Conservation (phyloP, 2,329 filamentous ascomycete species). For the Chalaropsis thielavioides region DNA sequence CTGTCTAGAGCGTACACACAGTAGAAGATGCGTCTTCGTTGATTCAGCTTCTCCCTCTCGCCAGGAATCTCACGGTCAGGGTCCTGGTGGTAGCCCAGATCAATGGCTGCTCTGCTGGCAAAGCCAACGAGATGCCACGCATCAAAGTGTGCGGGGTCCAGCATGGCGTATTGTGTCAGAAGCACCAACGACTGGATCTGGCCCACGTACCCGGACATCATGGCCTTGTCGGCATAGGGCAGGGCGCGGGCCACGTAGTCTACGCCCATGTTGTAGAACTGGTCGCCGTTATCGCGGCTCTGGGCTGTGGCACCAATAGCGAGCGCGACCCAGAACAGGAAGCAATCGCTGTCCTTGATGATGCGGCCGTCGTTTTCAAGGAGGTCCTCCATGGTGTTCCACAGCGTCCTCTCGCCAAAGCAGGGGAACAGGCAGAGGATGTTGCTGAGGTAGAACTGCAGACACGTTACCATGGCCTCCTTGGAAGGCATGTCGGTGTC, state of each 20-base stretch:
- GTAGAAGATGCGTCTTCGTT: slow-evolving; percentile 73
- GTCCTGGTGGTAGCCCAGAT: slow-evolving; percentile 87
- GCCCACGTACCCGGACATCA: slow-evolving; percentile 68
- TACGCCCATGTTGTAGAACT: slow-evolving; percentile 43
- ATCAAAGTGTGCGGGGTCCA: slow-evolving; percentile 83
- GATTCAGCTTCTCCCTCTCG: slow-evolving; percentile 56
- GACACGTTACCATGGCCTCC: slow-evolving; percentile 31
- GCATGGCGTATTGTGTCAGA: slow-evolving; percentile 75
- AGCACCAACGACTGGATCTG: slow-evolving; percentile 81
- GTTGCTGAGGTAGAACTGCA: slow-evolving; percentile 75
- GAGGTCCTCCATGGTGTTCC: slow-evolving; percentile 64
- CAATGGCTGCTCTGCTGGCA: slow-evolving; percentile 72
- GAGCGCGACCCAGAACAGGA: slow-evolving; percentile 77
- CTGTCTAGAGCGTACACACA: slow-evolving; percentile 82
- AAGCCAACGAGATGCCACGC: slow-evolving; percentile 90
- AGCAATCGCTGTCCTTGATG: slow-evolving; percentile 59
- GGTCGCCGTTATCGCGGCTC: slow-evolving; percentile 53
- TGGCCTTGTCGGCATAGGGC: slow-evolving; percentile 62
- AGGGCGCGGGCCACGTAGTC: slow-evolving; percentile 51
- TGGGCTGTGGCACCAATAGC: slow-evolving; percentile 66
- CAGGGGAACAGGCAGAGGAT: slow-evolving; percentile 68
- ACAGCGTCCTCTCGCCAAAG: slow-evolving; percentile 66
- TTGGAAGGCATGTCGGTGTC: slow-evolving; percentile 50
- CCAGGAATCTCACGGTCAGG: slow-evolving; percentile 55
- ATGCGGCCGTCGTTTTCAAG: slow-evolving; percentile 54